Evolutionary conservation across 805 yeast genomes (phyloP).

Genomic region (Ogataea pini): DNA sequence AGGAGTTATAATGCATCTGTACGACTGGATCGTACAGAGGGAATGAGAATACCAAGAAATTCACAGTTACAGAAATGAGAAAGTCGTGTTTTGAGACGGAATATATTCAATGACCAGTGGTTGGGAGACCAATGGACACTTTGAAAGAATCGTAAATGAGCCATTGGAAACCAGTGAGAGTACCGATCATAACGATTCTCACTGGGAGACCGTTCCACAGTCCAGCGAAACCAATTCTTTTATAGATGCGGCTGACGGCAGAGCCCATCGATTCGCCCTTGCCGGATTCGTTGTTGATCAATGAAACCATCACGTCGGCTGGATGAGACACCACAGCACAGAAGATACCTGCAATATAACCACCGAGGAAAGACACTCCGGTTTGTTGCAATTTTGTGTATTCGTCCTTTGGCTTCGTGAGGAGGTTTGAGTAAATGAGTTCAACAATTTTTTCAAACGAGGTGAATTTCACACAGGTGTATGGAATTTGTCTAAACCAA

Average conservation of each 20-base stretch:
- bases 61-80: too few relatives aligned
- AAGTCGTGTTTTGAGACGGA: too few relatives aligned
- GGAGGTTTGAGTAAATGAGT: slow-evolving; percentile 59
- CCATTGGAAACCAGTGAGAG: slow-evolving; percentile 97
- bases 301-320: slow-evolving; percentile 98
- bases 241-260: slow-evolving; percentile 74
- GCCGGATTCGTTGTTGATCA: slow-evolving; percentile 73
- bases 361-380: slow-evolving; percentile 92
- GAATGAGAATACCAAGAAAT: not conserved
- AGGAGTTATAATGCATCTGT: too few relatives aligned
- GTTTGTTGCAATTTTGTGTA: slow-evolving; percentile 80
- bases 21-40: not conserved
- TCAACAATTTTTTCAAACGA: slow-evolving; percentile 91
- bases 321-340: slow-evolving; percentile 97
- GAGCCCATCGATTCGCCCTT: slow-evolving; percentile 64
- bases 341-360: slow-evolving; percentile 95
- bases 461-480: slow-evolving; percentile 96
- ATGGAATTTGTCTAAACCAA: slow-evolving; percentile 98
- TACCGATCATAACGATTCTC: slow-evolving; percentile 96
- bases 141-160: slow-evolving; percentile 93
- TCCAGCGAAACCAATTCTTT: slow-evolving; percentile 83
- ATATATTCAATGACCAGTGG: slow-evolving; percentile 62
- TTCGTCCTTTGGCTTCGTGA: slow-evolving; percentile 72
- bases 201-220: slow-evolving; percentile 95
- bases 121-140: slow-evolving; percentile 91